Percentiles rank a stretch among this genome's conserved stretches.
phyloP scores from a whole-genome alignment of 345 rosid species.

The Eucalyptus rudis region DNA sequence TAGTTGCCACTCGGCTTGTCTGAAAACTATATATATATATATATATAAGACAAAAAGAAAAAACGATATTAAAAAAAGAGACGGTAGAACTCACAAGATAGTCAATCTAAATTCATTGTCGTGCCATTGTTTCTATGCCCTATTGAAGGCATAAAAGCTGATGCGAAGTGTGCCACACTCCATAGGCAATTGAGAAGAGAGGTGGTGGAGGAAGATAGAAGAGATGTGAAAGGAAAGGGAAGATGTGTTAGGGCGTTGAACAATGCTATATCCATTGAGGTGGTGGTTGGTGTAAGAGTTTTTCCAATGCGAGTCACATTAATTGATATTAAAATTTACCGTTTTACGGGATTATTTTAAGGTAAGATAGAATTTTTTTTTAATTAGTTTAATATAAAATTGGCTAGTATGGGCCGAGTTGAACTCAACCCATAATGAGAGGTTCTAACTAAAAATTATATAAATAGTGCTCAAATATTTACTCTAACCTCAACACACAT shows the following conservation, averaged over 20 bases:
- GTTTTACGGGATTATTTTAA: rapidly evolving
- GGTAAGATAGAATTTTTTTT: too few species aligned
- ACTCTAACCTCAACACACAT: rapidly evolving
- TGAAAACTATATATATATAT: too few species aligned
- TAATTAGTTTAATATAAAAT: too few species aligned
- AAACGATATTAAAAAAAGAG: neutral
- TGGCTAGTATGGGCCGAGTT: rapidly evolving
- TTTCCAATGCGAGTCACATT: rapidly evolving
- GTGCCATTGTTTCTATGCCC: neutral
- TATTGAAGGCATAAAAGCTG: neutral
- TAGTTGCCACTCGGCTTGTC: neutral
- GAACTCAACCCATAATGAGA: too few species aligned
- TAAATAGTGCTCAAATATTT: rapidly evolving
- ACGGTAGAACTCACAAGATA: neutral
- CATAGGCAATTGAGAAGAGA: neutral
- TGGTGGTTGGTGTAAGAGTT: too few species aligned
- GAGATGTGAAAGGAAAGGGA: too few species aligned
- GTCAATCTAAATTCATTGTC: neutral
- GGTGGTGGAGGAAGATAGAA: too few species aligned
- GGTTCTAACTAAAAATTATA: rapidly evolving
- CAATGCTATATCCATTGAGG: too few species aligned
- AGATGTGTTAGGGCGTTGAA: too few species aligned
- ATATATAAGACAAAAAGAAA: too few species aligned
- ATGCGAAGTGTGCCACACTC: neutral
- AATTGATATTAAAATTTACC: too few species aligned